Evolutionary conservation across 2,329 filamentous ascomycete species (phyloP), one percentile per base, ranked within the genome.

Genomic region (Falciphora oryzae): DNA sequence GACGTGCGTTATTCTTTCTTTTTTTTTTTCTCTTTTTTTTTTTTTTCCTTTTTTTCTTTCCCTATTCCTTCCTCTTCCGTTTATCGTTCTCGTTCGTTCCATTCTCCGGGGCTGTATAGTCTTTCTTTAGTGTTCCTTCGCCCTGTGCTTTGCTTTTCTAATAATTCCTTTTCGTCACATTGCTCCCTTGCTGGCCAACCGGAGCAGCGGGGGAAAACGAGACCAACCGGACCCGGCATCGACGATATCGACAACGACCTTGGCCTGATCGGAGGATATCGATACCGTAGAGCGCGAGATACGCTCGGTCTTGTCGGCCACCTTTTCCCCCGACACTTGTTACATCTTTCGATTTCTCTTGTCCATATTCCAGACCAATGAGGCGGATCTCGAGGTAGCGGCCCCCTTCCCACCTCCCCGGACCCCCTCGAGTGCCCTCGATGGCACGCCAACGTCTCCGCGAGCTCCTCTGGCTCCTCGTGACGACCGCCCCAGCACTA

Each of bases 361-460:
- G 14, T 60, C 16, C 28, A 28, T 58, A 27, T 58, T 28, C 57
- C 11, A n/a, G 35, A 16, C 59, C 63, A 61, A 69, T 69, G 68
- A 66, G n/a, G 66, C 65, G 62, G 65, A 64, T 61, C 59, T 64
- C 62, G 64, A 66, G 65, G 63, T 68, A 67, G 62, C 65, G 27
- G 18, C 28, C 44, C 27, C 53, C 28, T 32, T 62, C 11, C 32
- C 8, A 66, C 57, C 50, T 25, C 32, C 59, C 63, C 66, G 31
- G 66, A 59, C 57, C 57, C 5, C 28, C 57, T 56, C 44, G 28
- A 56, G 53, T 68, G 73, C 70, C 66, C 67, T 69, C 67, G 66
- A 74, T 73, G 71, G 73, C 72, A 73, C 62, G 68, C 57, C 64
- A 68, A 61, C 67, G 65, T 53, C 59, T 69, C 53, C 60, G 69